phyloP scores from a whole-genome alignment of 192 early-diverging fungal species.

The Coemansia sp. region DNA sequence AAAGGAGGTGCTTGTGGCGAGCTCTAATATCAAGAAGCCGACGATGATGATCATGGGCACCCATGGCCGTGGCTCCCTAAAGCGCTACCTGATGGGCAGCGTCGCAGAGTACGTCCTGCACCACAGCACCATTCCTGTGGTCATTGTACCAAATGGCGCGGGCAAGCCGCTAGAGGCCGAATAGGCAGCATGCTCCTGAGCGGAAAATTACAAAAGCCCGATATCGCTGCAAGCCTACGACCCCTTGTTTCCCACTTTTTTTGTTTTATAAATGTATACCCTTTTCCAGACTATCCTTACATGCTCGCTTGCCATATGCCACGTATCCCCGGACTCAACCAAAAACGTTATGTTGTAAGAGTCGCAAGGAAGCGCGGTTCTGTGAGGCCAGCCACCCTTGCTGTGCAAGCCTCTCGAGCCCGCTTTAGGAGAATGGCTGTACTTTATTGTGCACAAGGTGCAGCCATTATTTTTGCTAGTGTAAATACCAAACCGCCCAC shows the following conservation, averaged over 20 bases:
- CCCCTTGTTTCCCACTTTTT: background rate
- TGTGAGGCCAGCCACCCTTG: background rate
- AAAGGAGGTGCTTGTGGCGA: slow-evolving; percentile 55
- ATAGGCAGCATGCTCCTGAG: background rate
- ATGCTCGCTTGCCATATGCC: background rate
- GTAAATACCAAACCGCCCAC: no score
- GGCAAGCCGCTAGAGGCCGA: slow-evolving; percentile 24
- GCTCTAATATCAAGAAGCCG: slow-evolving; percentile 58
- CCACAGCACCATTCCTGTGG: slow-evolving; percentile 68
- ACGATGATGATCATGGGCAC: slow-evolving; percentile 73
- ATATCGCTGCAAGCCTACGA: no score
- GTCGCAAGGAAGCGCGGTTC: background rate
- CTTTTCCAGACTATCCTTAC: background rate
- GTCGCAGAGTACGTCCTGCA: slow-evolving; percentile 71
- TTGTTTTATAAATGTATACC: background rate
- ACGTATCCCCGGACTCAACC: background rate
- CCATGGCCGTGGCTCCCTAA: slow-evolving; percentile 65
- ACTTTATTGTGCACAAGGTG: background rate
- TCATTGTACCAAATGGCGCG: slow-evolving; percentile 62
- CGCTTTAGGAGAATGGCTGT: background rate
- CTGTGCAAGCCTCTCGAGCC: background rate
- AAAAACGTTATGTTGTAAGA: background rate
- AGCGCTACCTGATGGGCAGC: slow-evolving; percentile 70
- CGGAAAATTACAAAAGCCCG: background rate
- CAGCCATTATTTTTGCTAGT: no score